These are phyloP conservation scores for Colletotrichum horii DNA, from an alignment of 2,329 filamentous ascomycete species.

Conservation along the genomic window DNA sequence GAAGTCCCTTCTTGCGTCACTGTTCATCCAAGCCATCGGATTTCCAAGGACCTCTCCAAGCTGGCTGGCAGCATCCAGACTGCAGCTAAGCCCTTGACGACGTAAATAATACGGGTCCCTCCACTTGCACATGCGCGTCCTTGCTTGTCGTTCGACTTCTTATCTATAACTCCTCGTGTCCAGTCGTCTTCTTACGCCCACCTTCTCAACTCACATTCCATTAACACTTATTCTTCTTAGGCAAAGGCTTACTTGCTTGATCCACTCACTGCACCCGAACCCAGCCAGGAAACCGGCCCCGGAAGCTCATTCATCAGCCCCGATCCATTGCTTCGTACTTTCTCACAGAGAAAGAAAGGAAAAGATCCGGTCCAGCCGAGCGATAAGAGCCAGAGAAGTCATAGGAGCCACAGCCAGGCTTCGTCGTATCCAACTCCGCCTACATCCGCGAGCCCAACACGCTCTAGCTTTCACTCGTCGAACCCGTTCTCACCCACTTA, in stretches of 20 bases:
- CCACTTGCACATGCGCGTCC: constrained; percentile 13
- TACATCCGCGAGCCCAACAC: constrained; percentile 57
- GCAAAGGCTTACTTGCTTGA: constrained; percentile 71
- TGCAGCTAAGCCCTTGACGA: constrained; percentile 22
- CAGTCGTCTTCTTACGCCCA: not conserved
- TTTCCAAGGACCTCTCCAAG: constrained; percentile 20
- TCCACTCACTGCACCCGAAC: constrained; percentile 71
- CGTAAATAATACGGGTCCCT: constrained; percentile 23
- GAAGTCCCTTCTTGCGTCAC: constrained; percentile 21
- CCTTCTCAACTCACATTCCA: not conserved
- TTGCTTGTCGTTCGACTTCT: not conserved
- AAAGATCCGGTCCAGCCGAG: not conserved
- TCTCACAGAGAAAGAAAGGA: constrained; percentile 28
- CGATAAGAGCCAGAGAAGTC: not conserved
- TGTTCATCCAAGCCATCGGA: constrained; percentile 6
- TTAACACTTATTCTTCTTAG: constrained; percentile 40
- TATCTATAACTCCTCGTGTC: not conserved
- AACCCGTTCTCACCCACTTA: constrained; percentile 42
- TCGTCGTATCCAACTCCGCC: constrained; percentile 52
- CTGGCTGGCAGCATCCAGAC: constrained; percentile 6
- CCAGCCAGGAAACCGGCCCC: constrained; percentile 70
- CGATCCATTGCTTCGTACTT: constrained; percentile 26
- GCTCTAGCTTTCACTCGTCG: constrained; percentile 49
- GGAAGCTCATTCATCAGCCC: constrained; percentile 58
- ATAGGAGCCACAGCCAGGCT: constrained; percentile 8